phyloP scores from a whole-genome alignment of 331 rosid species.

The Malus hybrid region DNA sequence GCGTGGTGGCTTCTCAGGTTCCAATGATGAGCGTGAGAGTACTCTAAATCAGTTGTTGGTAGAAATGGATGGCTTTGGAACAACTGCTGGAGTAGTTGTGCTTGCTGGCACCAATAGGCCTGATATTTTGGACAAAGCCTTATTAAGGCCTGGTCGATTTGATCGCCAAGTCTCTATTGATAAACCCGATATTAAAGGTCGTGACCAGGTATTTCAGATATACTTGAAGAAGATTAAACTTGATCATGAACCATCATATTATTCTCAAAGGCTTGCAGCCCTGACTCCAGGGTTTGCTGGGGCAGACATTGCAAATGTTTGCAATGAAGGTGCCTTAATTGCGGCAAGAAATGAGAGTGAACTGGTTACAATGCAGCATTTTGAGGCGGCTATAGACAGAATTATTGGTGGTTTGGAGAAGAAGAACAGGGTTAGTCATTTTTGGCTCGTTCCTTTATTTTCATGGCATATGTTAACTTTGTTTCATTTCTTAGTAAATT shows the following conservation, averaged over 20 bases:
- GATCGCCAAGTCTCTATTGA: slow-evolving; percentile 73
- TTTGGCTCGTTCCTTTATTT: neutral
- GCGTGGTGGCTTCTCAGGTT: slow-evolving; percentile 71
- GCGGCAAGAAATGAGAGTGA: slow-evolving; percentile 68
- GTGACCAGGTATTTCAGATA: slow-evolving; percentile 77
- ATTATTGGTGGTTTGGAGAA: slow-evolving; percentile 92
- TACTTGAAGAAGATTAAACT: slow-evolving; percentile 79
- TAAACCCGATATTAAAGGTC: slow-evolving; percentile 81
- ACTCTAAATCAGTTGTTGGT: slow-evolving; percentile 90
- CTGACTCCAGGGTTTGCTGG: slow-evolving; percentile 98
- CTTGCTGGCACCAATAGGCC: slow-evolving; percentile 98
- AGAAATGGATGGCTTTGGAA: slow-evolving; percentile 97
- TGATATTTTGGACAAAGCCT: slow-evolving; percentile 89
- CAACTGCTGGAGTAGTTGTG: slow-evolving; percentile 93
- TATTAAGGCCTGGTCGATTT: slow-evolving; percentile 90
- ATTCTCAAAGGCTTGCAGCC: slow-evolving; percentile 86
- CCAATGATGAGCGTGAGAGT: slow-evolving; percentile 94
- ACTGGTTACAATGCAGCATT: slow-evolving; percentile 58
- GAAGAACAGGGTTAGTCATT: slow-evolving; percentile 59
- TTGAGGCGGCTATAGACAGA: slow-evolving; percentile 89
- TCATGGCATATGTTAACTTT: neutral
- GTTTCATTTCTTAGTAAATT: neutral
- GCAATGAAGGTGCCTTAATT: slow-evolving; percentile 90
- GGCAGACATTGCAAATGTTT: slow-evolving; percentile 97
- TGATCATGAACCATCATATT: slow-evolving; percentile 70